Percentiles rank a stretch among this genome's conserved stretches.
These are phyloP conservation scores for Cryphonectria radicalis DNA, from an alignment of 2,329 filamentous ascomycete species.

Conservation along the genomic window DNA sequence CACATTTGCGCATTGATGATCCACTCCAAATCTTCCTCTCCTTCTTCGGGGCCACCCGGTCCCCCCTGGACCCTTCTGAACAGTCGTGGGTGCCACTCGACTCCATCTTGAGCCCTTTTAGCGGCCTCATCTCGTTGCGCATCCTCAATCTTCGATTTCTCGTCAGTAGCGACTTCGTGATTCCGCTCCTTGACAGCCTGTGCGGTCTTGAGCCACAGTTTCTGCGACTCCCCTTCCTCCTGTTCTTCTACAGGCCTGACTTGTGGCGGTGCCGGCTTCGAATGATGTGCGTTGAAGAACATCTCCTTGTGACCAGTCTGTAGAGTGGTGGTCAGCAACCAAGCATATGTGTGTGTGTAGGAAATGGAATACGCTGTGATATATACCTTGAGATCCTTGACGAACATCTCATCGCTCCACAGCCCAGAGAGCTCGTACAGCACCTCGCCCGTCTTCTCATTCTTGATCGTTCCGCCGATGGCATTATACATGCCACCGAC, in stretches of 20 bases:
- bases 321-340: constrained; percentile 29
- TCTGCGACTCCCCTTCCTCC: constrained; percentile 86
- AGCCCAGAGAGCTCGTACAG: constrained; percentile 91
- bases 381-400: constrained; percentile 78
- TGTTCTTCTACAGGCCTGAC: constrained; percentile 84
- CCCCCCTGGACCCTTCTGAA: constrained; percentile 78
- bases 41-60: constrained; percentile 73
- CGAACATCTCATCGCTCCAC: constrained; percentile 94
- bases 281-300: constrained; percentile 83
- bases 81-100: constrained; percentile 86
- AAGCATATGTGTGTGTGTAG: not conserved
- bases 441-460: constrained; percentile 81
- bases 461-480: constrained; percentile 89
- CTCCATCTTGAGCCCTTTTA: constrained; percentile 72
- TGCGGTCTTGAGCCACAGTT: constrained; percentile 81
- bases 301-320: constrained; percentile 88
- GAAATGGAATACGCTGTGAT: constrained; percentile 34
- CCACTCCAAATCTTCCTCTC: constrained; percentile 91
- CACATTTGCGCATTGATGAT: constrained; percentile 89
- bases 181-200: constrained; percentile 83
- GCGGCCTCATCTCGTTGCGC: constrained; percentile 88
- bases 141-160: constrained; percentile 96
- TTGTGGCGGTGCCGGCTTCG: constrained; percentile 74
- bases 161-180: constrained; percentile 86
- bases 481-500: constrained; percentile 96